A percentile compares a stretch with the other conserved stretches of the same genome.
phyloP scores from a whole-genome alignment of 1,284 basidiomycete species.

The Boletellus sp. region DNA sequence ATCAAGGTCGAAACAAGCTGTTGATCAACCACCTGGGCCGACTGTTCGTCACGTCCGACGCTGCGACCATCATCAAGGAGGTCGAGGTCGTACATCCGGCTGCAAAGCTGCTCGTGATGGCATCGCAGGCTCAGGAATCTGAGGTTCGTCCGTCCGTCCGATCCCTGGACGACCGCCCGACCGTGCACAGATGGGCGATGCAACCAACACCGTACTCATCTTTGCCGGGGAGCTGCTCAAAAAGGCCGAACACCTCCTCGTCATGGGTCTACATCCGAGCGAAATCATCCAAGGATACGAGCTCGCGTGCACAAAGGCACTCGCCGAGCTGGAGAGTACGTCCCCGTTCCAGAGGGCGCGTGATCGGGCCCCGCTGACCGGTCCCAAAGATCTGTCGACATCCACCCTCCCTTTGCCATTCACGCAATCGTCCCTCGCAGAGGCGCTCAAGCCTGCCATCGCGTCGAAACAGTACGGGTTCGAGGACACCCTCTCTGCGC shows the following conservation, averaged over 20 bases:
- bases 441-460: constrained; percentile 86
- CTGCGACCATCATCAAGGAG: constrained; percentile 97
- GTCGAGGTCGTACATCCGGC: constrained; percentile 98
- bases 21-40: constrained; percentile 95
- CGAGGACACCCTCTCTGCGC: constrained; percentile 78
- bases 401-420: constrained; percentile 75
- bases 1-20: constrained; percentile 86
- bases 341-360: constrained; percentile 17
- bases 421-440: constrained; percentile 71
- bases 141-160: constrained; percentile 56
- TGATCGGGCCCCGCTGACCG: constrained; percentile 10
- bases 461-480: constrained; percentile 97
- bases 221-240: constrained; percentile 95
- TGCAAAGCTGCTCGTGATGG: constrained; percentile 96
- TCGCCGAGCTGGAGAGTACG: constrained; percentile 89
- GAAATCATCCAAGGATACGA: constrained; percentile 96
- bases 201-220: constrained; percentile 94
- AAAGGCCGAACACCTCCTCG: constrained; percentile 87
- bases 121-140: constrained; percentile 92
- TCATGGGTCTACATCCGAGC: constrained; percentile 96
- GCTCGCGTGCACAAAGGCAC: constrained; percentile 83
- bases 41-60: constrained; percentile 97
- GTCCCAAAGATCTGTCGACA: constrained; percentile 54
- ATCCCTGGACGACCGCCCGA: neutral
- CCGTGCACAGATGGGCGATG: constrained; percentile 82